These are phyloP conservation scores for Pyrus communis DNA, from an alignment of 306 rosid genomes.

Conservation along the genomic window DNA sequence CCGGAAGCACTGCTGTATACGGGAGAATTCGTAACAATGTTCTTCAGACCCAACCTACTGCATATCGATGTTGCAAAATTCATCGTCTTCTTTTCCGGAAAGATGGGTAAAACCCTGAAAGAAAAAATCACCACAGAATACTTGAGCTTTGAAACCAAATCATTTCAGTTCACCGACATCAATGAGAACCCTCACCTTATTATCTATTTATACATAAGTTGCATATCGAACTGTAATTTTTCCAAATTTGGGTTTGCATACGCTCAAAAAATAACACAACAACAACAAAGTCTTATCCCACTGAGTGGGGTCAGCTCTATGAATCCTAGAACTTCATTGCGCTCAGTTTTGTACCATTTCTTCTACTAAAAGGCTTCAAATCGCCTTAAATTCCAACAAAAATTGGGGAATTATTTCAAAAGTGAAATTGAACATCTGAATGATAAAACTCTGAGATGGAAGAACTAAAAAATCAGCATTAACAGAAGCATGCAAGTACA, in stretches of 20 bases:
- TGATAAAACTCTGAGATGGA: not conserved
- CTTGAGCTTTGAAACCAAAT: not conserved
- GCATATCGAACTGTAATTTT: not conserved
- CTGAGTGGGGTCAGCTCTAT: too few species aligned
- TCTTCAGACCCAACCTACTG: slow-evolving; percentile 60
- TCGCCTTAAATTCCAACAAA: not conserved
- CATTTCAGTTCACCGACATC: not conserved
- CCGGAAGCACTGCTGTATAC: slow-evolving; percentile 53
- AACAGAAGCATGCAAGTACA: not conserved
- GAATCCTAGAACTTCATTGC: too few species aligned
- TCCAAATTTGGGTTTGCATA: too few species aligned
- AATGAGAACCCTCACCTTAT: not conserved
- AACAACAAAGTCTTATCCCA: too few species aligned
- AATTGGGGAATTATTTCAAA: not conserved
- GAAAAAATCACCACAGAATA: not conserved
- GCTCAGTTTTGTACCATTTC: too few species aligned
- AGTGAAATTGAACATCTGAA: not conserved
- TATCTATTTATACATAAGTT: not conserved
- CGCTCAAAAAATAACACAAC: too few species aligned
- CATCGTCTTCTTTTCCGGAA: slow-evolving; percentile 21
- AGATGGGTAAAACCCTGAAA: slow-evolving; percentile 11
- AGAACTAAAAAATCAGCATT: not conserved
- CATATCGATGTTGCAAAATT: slow-evolving; percentile 50
- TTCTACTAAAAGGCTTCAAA: not conserved
- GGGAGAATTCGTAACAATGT: slow-evolving; percentile 49